These are phyloP conservation scores for Dothidotthia symphoricarpi DNA, from an alignment of 2,329 filamentous ascomycete species.

Conservation along the genomic window DNA sequence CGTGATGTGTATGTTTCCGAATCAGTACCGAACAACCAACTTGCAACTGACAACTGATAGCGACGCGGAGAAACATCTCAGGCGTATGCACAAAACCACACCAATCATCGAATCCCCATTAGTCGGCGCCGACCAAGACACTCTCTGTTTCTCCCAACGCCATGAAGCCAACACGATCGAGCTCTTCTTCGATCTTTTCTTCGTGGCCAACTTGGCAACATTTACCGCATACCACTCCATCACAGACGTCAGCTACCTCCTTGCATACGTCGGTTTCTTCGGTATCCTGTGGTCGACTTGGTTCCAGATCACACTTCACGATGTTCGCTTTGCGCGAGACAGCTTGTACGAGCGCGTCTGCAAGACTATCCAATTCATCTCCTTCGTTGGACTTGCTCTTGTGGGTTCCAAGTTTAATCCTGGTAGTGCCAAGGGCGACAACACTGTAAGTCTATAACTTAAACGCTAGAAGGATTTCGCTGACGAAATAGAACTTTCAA, in stretches of 20 bases:
- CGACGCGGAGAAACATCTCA: conserved; percentile 39
- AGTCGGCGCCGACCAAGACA: conserved; percentile 36
- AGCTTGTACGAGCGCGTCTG: conserved; percentile 40
- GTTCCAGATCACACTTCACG: conserved; percentile 43
- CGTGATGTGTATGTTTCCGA: conserved; percentile 27
- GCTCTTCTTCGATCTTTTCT: conserved; percentile 38
- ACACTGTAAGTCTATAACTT: conserved; percentile 20
- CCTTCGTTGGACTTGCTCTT: conserved; percentile 40
- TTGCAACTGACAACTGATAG: conserved; percentile 16
- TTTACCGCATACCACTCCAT: conserved; percentile 43
- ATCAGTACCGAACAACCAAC: background rate
- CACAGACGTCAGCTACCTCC: conserved; percentile 33
- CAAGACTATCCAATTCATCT: conserved; percentile 40
- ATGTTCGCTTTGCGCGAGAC: conserved; percentile 43
- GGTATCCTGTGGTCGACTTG: conserved; percentile 41
- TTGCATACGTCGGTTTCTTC: conserved; percentile 42
- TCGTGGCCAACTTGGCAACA: conserved; percentile 40
- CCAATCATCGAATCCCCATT: conserved; percentile 39
- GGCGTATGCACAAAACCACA: conserved; percentile 34
- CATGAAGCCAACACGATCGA: conserved; percentile 43
- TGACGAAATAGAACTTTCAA: conserved; percentile 32
- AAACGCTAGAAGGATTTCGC: background rate
- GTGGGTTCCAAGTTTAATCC: conserved; percentile 40
- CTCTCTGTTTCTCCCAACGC: conserved; percentile 39
- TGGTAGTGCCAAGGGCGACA: conserved; percentile 19